Evolutionary conservation across 306 rosid species (phyloP), one percentile per base, ranked within the genome.

Genomic region (Trifolium fragiferum): DNA sequence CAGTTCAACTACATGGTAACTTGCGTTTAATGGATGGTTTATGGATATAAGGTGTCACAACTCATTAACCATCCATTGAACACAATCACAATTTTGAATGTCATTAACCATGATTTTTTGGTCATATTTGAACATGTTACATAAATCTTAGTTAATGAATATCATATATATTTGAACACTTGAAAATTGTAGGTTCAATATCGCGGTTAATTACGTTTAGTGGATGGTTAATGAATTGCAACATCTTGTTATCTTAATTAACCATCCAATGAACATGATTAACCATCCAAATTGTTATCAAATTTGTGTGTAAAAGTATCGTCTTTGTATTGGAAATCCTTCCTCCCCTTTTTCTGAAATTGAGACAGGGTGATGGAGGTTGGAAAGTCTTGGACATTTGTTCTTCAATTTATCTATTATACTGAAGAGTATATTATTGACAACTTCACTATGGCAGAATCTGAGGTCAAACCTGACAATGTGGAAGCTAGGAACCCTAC

Each of bases 401-500:
- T 40, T 74, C 54, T 78, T 65, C 37, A 60, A 61, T 19, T 19
- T 53, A 54, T 74, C 33, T n/a, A 3, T 9, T 30, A 68, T 69
- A 63, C 35, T 21, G 11, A 58, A 51, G 37, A 81, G 14, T 53
- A 63, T 61, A 60, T 62, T 40, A 77, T 76, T 86, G 71, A 81
- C 76, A 57, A 23, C 43, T 82, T 84, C 67, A 75, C 19, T 81
- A 27, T 63, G 76, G 87, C 96, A 95, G 99, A 95, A 95, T 85
- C 86, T 95, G 82, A 90, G 77, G 85, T 89, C 99, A 57, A 90
- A 95, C 83, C 82, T 95, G 76, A 84, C 99, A 76, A 87, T 95
- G 88, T 95, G 99, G 99, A 92, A 87, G 89, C 92, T 95, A 68
- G 99, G 99, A 70, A 95, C 99, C 53, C 83, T 95, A 54, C 99